Base-by-base conservation (phyloP, 768 basidiomycete species). In the Leccinum fibrillosum region DNA sequence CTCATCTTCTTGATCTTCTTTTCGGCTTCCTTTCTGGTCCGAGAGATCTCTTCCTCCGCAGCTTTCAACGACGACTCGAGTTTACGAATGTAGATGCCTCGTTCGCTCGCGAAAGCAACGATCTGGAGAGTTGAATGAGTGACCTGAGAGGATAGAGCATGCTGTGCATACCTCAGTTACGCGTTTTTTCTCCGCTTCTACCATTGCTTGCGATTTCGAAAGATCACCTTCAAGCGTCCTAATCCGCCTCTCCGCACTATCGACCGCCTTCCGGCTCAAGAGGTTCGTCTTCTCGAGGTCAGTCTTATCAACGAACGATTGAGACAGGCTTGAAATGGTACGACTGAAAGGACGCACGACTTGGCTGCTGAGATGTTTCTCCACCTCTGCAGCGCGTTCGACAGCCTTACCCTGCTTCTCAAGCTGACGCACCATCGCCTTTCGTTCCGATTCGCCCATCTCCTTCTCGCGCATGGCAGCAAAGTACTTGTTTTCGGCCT, bases 401-500 rank as follows among this genome's bases (percentile, higher is more conserved):
- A 94, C 76, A 6, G 82, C 80, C 57, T 81, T 82, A 26, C 77
- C 73, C 62, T 88, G 84, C 54, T 84, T 84, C 63, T 87, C 85
- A 15, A 81, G 70, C 30, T 76, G 79, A 51, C 86, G 80, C 17
- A 76, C 67, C 34, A 86, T 72, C 32, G 77, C 82, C 72, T 92
- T 92, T 49, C 86, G 81, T 69, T 94, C 91, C 2, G 77, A 77
- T 32, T 94, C 91, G 3, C 87, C 74, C 17, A 90, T 86, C 58
- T 97, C 94, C 73, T 90, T 94, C 57, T 89, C 86, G 30, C 94
- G 86, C 87, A 96, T 91, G 2, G 88, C 87, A 17, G 90, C 83
- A 68, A 86, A 98, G 69, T 85, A 98, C 72, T 95, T 98, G 77
- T 94, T 96, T 59, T 98, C 95, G 15, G 90, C 86, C 75, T 96